Evolutionary conservation across 2,329 filamentous ascomycete species (phyloP).

Genomic region (Cytospora schulzeri): DNA sequence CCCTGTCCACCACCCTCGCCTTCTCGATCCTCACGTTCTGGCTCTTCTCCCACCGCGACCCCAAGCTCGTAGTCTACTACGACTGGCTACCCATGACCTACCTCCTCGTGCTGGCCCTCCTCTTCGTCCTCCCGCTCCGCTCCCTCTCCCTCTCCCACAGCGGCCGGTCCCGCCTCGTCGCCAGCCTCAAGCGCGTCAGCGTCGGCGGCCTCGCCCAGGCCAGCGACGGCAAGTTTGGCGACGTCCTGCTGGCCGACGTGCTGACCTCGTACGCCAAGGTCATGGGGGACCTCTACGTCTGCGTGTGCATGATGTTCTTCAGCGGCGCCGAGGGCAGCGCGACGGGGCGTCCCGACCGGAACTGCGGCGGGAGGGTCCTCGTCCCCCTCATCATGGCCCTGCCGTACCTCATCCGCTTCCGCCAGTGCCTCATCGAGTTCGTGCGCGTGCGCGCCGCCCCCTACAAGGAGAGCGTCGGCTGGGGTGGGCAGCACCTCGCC

Average conservation of each 20-base stretch:
- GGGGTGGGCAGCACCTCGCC: conserved; percentile 84
- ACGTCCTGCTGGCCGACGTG: conserved; percentile 90
- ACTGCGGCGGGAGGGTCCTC: conserved; percentile 75
- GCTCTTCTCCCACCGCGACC: conserved; percentile 72
- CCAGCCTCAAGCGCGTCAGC: conserved; percentile 74
- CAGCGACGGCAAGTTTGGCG: conserved; percentile 90
- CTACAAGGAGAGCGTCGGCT: conserved; percentile 60
- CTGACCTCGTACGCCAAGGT: conserved; percentile 94
- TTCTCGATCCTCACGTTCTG: conserved; percentile 82
- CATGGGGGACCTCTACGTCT: conserved; percentile 84
- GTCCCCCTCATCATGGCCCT: conserved; percentile 84
- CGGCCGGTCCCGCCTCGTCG: conserved; percentile 75
- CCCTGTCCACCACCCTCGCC: conserved; percentile 71
- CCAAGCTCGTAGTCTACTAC: conserved; percentile 71
- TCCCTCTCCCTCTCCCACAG: conserved; percentile 62
- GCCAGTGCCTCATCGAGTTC: conserved; percentile 92
- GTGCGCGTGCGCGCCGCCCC: conserved; percentile 65
- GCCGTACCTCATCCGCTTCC: conserved; percentile 82
- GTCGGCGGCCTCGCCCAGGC: conserved; percentile 85
- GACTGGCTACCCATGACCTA: conserved; percentile 87
- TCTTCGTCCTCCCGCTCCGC: conserved; percentile 74
- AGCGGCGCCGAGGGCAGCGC: conserved; percentile 70
- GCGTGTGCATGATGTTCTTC: conserved; percentile 78
- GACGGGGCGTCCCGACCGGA: conserved; percentile 78
- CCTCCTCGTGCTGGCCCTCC: conserved; percentile 69